Evolutionary conservation across 2,329 filamentous ascomycete genomes (phyloP).

Genomic region (Stemphylium vesicarium): DNA sequence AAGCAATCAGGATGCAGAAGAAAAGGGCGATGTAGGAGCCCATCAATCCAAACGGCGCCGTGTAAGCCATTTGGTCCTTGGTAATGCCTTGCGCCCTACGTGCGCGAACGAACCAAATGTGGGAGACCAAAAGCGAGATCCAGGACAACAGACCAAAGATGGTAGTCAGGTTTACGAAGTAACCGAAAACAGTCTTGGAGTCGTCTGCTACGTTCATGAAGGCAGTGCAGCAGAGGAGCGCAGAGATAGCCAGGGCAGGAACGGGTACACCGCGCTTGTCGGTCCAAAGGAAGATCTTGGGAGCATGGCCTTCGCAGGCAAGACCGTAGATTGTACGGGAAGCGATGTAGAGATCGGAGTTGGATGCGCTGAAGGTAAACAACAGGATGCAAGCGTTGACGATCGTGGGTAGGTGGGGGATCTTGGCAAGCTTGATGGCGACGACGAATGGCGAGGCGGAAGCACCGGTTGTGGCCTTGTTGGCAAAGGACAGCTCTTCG

Average conservation of each 20-base stretch:
- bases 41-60: constrained; percentile 72
- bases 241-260: constrained; percentile 66
- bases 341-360: constrained; percentile 78
- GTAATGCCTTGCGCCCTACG: constrained; percentile 54
- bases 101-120: constrained; percentile 57
- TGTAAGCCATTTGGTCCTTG: constrained; percentile 59
- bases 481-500: constrained; percentile 64
- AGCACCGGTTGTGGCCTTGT: constrained; percentile 54
- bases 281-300: constrained; percentile 72
- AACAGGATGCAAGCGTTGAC: constrained; percentile 76
- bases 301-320: constrained; percentile 73
- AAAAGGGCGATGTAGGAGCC: constrained; percentile 72
- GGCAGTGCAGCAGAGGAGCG: constrained; percentile 69
- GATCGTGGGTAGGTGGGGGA: constrained; percentile 68
- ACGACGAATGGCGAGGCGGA: constrained; percentile 77
- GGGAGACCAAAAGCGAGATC: constrained; percentile 58
- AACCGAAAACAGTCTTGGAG: constrained; percentile 53
- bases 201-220: constrained; percentile 60
- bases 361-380: constrained; percentile 78
- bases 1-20: constrained; percentile 74
- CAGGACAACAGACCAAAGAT: constrained; percentile 54
- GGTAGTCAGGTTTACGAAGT: constrained; percentile 56
- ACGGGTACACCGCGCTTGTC: constrained; percentile 75
- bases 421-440: constrained; percentile 69
- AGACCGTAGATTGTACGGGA: constrained; percentile 76